Conservation (phyloP, 169 alveolate genomes). For the Plasmodium cynomolgi region DNA sequence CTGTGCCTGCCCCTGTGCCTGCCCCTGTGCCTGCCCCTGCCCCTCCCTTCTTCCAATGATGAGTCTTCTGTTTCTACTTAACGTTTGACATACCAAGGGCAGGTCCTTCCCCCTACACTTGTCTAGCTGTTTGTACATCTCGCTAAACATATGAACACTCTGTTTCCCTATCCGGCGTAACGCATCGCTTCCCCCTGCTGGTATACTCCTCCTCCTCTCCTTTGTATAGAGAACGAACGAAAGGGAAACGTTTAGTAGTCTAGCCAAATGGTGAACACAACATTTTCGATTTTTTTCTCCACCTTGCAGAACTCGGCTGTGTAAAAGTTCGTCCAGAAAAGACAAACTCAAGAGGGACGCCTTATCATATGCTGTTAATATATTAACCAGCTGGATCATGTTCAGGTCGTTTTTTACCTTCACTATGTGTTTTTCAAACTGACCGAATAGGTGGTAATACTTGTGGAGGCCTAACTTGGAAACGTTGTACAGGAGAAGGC, state of each 20-base stretch:
- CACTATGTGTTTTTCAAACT: conserved; percentile 15
- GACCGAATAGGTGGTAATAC: background rate
- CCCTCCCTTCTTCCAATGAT: background rate
- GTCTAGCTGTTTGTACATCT: background rate
- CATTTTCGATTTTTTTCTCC: background rate
- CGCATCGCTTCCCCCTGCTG: background rate
- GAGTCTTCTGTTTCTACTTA: background rate
- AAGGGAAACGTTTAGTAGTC: background rate
- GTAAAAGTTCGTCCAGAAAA: conserved; percentile 1
- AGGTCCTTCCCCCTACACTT: conserved; percentile 25
- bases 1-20: background rate
- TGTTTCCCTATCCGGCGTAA: background rate
- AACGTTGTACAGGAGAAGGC: conserved; percentile 26
- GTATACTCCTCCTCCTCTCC: background rate
- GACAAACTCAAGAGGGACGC: background rate
- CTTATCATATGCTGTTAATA: conserved; percentile 24
- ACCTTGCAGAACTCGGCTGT: background rate
- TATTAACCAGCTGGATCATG: conserved; percentile 23
- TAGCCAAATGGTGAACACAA: background rate
- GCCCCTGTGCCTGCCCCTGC: background rate
- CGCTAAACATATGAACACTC: background rate
- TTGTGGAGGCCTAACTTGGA: background rate
- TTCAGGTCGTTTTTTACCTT: conserved; percentile 5
- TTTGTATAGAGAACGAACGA: background rate
- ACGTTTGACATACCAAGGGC: conserved; percentile 2